Evolutionary conservation across 2,329 filamentous ascomycete species (phyloP), one percentile per base, ranked within the genome.

Genomic region (Scedosporium minutisporum): DNA sequence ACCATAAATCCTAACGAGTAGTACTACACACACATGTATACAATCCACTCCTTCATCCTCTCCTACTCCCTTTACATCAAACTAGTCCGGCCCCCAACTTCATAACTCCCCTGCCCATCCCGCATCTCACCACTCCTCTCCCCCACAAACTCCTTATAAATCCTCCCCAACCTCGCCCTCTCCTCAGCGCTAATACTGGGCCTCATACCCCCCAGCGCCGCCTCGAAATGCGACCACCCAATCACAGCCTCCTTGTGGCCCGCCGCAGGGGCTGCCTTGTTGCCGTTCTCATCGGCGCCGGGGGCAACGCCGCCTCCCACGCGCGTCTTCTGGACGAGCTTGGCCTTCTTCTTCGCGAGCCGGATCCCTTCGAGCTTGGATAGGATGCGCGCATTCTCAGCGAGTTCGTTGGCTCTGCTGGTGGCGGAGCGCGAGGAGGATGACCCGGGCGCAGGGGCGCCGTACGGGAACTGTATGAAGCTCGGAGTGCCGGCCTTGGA

Each of bases 51-150:
- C 21, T 29, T 5, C 25, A 18, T 25, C 48, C n/a, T 25, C 48
- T 7, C 6, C 6, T 29, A 6, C 6, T 38, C 21, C 21, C 55
- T 5, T 61, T 46, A 97, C 95, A 97, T 97, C 75, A 99, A 79
- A 76, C 92, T 97, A 69, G 89, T 93, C 71, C 95, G 81, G 14
- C 93, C 95, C 6, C 95, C 95, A 76, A 99, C 86, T 75, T 97
- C 95, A 74, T 87, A 96, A 63, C 89, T 90, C 0, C 90, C 92
- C 75, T 97, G 91, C 1, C 95, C 95, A 74, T 89, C 93, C 64
- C 87, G 91, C 91, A 99, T 92, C 78, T 97, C 93, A 6, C 95
- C 95, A 73, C 93, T 96, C 68, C 95, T 82, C 0, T 92, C 93
- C 3, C 91, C 90, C 0, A 97, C 87, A 78, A 99, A 99, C 76